Evolutionary conservation across 2,329 filamentous ascomycete species (phyloP).

Genomic region (Colletotrichum sp.): DNA sequence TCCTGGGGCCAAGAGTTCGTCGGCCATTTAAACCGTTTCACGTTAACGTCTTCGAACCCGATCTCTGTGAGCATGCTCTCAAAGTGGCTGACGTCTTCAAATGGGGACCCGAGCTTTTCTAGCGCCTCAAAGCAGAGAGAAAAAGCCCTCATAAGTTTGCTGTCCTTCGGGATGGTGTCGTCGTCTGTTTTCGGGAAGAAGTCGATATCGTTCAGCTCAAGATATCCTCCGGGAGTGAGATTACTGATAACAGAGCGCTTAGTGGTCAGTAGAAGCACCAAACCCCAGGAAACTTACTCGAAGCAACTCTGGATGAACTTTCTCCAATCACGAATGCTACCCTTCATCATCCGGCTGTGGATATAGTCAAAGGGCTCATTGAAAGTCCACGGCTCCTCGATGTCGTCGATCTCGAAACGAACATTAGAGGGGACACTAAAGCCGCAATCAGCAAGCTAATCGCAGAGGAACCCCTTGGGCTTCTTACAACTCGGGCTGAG

Average conservation of each 20-base stretch:
- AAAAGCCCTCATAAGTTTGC: not conserved
- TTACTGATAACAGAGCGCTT: not conserved
- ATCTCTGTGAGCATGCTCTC: slow-evolving; percentile 11
- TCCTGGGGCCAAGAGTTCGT: slow-evolving; percentile 35
- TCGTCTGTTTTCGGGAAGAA: not conserved
- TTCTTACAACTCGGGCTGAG: not conserved
- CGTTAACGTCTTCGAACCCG: slow-evolving; percentile 35
- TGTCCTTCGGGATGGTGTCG: not conserved
- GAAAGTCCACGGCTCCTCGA: slow-evolving; percentile 55
- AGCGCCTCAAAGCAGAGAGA: not conserved
- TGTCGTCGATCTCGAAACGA: slow-evolving; percentile 49
- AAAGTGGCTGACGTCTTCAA: not conserved
- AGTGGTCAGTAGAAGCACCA: not conserved
- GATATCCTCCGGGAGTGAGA: not conserved
- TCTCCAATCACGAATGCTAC: slow-evolving; percentile 51
- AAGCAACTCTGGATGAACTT: not conserved
- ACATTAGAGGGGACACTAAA: not conserved
- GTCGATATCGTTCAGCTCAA: slow-evolving; percentile 24
- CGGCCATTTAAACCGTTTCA: slow-evolving; percentile 33
- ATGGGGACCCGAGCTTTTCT: not conserved
- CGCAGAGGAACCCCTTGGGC: not conserved
- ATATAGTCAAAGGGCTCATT: slow-evolving; percentile 56
- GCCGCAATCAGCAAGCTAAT: not conserved
- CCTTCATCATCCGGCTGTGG: slow-evolving; percentile 55
- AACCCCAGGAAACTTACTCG: not conserved